These are phyloP conservation scores for Alternaria angustiovoidea DNA, from an alignment of 2,329 filamentous ascomycete genomes.

Conservation along the genomic window DNA sequence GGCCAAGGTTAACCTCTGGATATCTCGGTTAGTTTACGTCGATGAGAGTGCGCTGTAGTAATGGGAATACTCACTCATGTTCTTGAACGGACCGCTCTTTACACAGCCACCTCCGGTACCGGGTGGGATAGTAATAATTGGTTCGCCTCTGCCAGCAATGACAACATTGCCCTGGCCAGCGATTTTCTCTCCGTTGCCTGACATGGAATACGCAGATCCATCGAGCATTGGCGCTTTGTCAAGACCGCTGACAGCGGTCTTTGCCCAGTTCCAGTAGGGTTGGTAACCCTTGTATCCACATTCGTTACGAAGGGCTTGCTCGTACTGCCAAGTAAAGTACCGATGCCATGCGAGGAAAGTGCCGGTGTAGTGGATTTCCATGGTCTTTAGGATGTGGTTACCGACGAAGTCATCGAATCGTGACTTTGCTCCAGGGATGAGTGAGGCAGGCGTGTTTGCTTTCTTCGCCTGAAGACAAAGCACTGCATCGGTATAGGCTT, in stretches of 20 bases:
- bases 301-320: constrained; percentile 52
- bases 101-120: constrained; percentile 66
- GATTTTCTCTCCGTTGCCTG: constrained; percentile 57
- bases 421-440: constrained; percentile 42
- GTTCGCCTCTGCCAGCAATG: constrained; percentile 24
- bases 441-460: constrained; percentile 35
- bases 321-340: constrained; percentile 53
- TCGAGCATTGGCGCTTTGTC: constrained; percentile 62
- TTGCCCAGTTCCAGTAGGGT: constrained; percentile 64
- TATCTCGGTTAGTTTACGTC: no score
- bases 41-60: no score
- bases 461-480: constrained; percentile 44
- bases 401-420: constrained; percentile 51
- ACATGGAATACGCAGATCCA: constrained; percentile 58
- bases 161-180: constrained; percentile 38
- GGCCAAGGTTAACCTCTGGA: constrained; percentile 26
- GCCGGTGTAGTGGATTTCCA: constrained; percentile 47
- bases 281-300: constrained; percentile 54
- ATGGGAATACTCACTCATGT: constrained; percentile 32
- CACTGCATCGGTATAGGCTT: constrained; percentile 48
- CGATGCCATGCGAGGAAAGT: constrained; percentile 50
- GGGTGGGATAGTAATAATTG: constrained; percentile 51
- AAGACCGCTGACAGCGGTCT: constrained; percentile 55
- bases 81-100: constrained; percentile 59
- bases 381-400: constrained; percentile 48